These are phyloP conservation scores for Musa schizocarpa DNA, from an alignment of 176 grass and related monocot species.

Conservation along the genomic window DNA sequence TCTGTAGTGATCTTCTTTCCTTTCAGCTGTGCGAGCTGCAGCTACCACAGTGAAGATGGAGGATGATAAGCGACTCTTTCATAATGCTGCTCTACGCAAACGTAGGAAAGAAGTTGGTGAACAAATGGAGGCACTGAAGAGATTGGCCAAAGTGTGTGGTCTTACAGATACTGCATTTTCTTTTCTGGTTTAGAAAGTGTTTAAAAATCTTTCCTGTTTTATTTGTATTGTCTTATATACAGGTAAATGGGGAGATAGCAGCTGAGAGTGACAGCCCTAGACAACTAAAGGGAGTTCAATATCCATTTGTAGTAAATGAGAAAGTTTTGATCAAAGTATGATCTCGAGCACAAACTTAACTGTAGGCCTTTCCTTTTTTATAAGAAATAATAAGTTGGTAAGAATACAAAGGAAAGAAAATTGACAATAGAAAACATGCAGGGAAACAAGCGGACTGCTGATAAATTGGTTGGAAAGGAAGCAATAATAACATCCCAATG, in stretches of 20 bases:
- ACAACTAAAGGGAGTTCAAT: constrained; percentile 48
- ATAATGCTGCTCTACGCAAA: constrained; percentile 55
- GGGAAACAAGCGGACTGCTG: constrained; percentile 67
- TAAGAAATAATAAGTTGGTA: not conserved
- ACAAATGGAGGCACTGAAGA: constrained; percentile 30
- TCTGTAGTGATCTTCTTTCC: constrained; percentile 11
- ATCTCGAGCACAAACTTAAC: not conserved
- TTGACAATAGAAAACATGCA: constrained; percentile 23
- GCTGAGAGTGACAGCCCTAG: constrained; percentile 28
- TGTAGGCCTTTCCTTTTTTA: not conserved
- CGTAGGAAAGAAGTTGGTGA: constrained; percentile 57
- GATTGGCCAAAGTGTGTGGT: constrained; percentile 33
- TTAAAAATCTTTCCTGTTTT: constrained; percentile 9
- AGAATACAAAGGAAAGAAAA: not conserved
- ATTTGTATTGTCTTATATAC: constrained; percentile 1
- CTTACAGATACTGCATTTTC: not conserved
- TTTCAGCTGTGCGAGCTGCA: constrained; percentile 61
- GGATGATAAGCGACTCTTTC: constrained; percentile 53
- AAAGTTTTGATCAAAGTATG: constrained; percentile 61
- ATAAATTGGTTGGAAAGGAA: constrained; percentile 72
- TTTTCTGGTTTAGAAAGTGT: not conserved
- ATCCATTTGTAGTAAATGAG: constrained; percentile 55
- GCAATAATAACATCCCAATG: constrained; percentile 72
- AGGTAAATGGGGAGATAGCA: constrained; percentile 40
- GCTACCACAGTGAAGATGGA: constrained; percentile 76